Evolutionary conservation across 2,329 filamentous ascomycete species (phyloP).

Genomic region (Cladorrhinum sp.): DNA sequence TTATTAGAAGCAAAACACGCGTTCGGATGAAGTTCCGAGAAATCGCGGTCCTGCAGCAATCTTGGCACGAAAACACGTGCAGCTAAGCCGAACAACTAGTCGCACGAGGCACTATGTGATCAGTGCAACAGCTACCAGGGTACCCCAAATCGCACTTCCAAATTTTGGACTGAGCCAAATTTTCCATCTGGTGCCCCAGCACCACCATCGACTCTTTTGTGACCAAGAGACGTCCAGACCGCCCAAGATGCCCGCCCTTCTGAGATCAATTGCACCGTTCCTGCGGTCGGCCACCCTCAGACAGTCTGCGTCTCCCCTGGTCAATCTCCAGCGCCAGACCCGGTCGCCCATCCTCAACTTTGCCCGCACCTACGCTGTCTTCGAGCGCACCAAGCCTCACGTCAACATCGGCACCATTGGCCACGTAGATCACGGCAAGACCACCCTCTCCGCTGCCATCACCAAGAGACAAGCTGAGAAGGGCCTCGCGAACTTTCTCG

Average conservation of each 20-base stretch:
- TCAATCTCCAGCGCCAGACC: constrained; percentile 73
- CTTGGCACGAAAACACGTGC: constrained; percentile 12
- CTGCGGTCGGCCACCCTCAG: constrained; percentile 76
- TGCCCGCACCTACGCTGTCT: constrained; percentile 65
- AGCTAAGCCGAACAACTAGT: neutral
- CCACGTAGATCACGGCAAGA: constrained; percentile 85
- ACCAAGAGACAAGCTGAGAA: constrained; percentile 97
- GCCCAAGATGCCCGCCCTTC: constrained; percentile 73
- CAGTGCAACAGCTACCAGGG: constrained; percentile 13
- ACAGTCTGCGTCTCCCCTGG: constrained; percentile 60
- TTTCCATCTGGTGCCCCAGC: constrained; percentile 20
- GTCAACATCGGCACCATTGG: constrained; percentile 99
- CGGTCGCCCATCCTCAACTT: constrained; percentile 63
- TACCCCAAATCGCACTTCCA: constrained; percentile 15
- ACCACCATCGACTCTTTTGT: constrained; percentile 18
- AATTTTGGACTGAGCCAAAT: constrained; percentile 27
- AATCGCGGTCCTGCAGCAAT: neutral
- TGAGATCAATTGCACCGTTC: constrained; percentile 74
- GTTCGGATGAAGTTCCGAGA: neutral
- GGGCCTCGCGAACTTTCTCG: constrained; percentile 89
- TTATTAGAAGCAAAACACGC: neutral
- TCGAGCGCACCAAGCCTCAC: constrained; percentile 90
- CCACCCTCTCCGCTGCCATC: constrained; percentile 96
- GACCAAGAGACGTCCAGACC: constrained; percentile 12
- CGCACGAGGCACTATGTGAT: constrained; percentile 13